Percentiles rank a stretch among this genome's conserved stretches.
These are phyloP conservation scores for Penicillium nucicola DNA, from an alignment of 495 filamentous ascomycete species.

Conservation along the genomic window DNA sequence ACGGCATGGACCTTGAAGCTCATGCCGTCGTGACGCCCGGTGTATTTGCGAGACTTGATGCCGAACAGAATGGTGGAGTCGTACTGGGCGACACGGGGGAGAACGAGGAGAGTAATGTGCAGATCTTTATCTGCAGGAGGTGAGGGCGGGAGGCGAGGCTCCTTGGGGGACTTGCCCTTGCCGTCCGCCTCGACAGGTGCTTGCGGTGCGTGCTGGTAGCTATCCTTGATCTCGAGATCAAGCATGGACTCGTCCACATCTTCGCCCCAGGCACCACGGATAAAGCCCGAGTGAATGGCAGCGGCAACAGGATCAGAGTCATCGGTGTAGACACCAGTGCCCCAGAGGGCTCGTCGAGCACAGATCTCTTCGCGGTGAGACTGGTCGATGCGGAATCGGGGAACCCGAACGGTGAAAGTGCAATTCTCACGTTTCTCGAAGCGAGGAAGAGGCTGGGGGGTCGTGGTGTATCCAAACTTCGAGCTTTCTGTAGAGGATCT, in stretches of 20 bases:
- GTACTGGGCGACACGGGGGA: conserved; percentile 77
- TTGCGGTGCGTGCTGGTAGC: conserved; percentile 37
- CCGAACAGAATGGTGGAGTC: conserved; percentile 70
- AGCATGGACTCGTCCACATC: conserved; percentile 69
- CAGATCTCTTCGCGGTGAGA: conserved; percentile 78
- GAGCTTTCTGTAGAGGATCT: conserved; percentile 46
- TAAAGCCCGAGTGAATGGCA: conserved; percentile 89
- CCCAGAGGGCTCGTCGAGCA: conserved; percentile 75
- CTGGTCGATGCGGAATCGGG: conserved; percentile 68
- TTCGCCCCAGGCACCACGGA: conserved; percentile 81
- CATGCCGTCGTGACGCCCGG: conserved; percentile 72
- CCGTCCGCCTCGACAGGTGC: conserved; percentile 18
- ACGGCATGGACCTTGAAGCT: conserved; percentile 79
- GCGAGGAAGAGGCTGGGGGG: conserved; percentile 69
- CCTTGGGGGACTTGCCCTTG: conserved; percentile 22
- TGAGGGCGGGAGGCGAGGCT: conserved; percentile 35
- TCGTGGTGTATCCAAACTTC: conserved; percentile 66
- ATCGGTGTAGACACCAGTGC: conserved; percentile 90
- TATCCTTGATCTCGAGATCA: conserved; percentile 55
- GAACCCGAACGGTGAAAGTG: conserved; percentile 82
- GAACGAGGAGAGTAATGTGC: conserved; percentile 78
- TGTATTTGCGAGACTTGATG: conserved; percentile 73
- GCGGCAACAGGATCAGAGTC: conserved; percentile 93
- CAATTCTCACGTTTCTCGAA: conserved; percentile 87
- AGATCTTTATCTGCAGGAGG: conserved; percentile 63